Percentiles rank a stretch among this genome's conserved stretches.
Conservation (phyloP, 768 basidiomycete genomes). For the Jaapia argillacea region DNA sequence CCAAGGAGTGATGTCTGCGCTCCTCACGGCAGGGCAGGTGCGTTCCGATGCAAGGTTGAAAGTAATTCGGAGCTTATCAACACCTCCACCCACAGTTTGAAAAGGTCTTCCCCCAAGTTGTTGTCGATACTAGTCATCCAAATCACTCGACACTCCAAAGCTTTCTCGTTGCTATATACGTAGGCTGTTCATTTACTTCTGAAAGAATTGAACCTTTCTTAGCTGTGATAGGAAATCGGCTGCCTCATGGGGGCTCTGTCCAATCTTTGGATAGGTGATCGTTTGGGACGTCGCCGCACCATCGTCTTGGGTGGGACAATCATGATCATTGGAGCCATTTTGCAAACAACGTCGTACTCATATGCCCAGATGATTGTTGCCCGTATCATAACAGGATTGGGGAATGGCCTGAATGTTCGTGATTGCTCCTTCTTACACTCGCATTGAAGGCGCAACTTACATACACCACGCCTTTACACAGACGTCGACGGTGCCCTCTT, state of each 20-base stretch:
- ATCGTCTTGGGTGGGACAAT: conserved; percentile 48
- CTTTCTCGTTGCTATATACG: conserved; percentile 50
- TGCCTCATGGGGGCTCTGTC: conserved; percentile 55
- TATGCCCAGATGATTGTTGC: conserved; percentile 56
- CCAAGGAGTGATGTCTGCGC: conserved; percentile 63
- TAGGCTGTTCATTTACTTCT: conserved; percentile 15
- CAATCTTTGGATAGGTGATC: conserved; percentile 52
- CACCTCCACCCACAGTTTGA: conserved; percentile 34
- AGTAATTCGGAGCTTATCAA: no score
- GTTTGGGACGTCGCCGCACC: conserved; percentile 45
- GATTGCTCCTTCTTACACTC: background rate
- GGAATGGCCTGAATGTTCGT: conserved; percentile 51
- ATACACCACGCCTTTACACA: conserved; percentile 11
- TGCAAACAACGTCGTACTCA: conserved; percentile 45
- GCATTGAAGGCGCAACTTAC: background rate
- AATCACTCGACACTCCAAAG: conserved; percentile 49
- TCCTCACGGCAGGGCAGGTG: conserved; percentile 46
- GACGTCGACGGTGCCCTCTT: conserved; percentile 58
- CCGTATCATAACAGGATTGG: conserved; percentile 50
- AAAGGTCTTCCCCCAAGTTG: conserved; percentile 44
- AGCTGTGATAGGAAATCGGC: conserved; percentile 33
- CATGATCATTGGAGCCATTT: conserved; percentile 54
- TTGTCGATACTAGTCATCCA: conserved; percentile 26
- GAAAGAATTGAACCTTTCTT: background rate
- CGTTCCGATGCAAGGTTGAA: no score